These are phyloP conservation scores for Plasmodium vinckei DNA, from an alignment of 169 alveolate genomes.

Conservation along the genomic window DNA sequence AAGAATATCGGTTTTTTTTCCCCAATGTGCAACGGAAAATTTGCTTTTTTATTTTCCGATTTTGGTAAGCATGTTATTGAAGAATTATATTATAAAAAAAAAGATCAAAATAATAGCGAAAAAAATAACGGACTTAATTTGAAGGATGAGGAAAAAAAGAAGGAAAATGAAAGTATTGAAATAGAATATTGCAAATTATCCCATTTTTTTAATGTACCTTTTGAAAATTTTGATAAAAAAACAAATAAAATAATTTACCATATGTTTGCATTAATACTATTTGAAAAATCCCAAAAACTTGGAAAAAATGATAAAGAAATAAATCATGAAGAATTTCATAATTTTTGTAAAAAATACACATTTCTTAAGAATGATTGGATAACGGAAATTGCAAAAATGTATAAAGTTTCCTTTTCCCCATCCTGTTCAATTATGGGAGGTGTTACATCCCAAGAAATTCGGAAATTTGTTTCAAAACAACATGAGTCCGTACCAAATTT, in stretches of 20 bases:
- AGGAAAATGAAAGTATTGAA: conserved; percentile 41
- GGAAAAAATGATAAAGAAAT: conserved; percentile 38
- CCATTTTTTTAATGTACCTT: conserved; percentile 77
- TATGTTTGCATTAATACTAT: conserved; percentile 77
- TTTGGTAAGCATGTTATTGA: conserved; percentile 80
- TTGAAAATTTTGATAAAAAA: conserved; percentile 21
- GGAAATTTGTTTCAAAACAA: conserved; percentile 85
- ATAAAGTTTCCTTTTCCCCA: conserved; percentile 35
- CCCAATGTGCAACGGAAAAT: conserved; percentile 78
- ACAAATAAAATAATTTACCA: conserved; percentile 67
- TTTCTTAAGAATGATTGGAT: conserved; percentile 22
- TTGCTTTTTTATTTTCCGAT: conserved; percentile 82
- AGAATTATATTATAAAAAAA: conserved; percentile 65
- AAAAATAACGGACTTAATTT: neutral
- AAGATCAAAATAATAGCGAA: neutral
- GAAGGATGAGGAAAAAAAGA: conserved; percentile 11
- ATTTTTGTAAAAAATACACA: conserved; percentile 37
- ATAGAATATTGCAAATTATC: conserved; percentile 79
- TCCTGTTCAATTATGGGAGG: conserved; percentile 83
- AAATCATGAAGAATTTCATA: conserved; percentile 23
- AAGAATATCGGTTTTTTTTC: conserved; percentile 79
- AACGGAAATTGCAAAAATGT: conserved; percentile 61
- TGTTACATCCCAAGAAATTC: conserved; percentile 81
- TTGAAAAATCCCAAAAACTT: conserved; percentile 23
- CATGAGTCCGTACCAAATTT: conserved; percentile 85